Percentiles rank a stretch among this genome's conserved stretches.
Evolutionary conservation across 306 rosid genomes (phyloP).

Genomic region (Fagus sylvatica): DNA sequence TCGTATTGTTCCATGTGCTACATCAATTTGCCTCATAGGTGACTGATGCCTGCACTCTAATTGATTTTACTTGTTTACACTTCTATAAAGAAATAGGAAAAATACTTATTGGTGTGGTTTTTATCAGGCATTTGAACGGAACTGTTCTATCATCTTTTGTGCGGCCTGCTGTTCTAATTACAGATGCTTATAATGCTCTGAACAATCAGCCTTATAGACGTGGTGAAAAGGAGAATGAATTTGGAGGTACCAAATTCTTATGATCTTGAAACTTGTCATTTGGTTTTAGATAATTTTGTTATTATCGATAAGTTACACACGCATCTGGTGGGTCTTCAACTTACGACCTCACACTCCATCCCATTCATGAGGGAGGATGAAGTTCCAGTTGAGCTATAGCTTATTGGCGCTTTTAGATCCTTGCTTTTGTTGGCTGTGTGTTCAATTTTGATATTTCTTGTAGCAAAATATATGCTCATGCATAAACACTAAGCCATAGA

Average conservation of each 20-base stretch:
- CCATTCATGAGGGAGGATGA: too few relatives aligned
- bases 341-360: too few relatives aligned
- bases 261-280: conserved; percentile 18
- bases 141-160: conserved; percentile 80
- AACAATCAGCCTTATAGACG: conserved; percentile 95
- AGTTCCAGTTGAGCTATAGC: too few relatives aligned
- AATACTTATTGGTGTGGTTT: conserved; percentile 43
- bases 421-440: neutral
- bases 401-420: neutral
- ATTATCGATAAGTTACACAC: too few relatives aligned
- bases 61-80: conserved; percentile 5
- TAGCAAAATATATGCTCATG: neutral
- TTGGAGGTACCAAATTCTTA: conserved; percentile 66
- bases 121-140: conserved; percentile 92
- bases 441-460: neutral
- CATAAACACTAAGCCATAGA: neutral
- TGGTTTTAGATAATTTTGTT: neutral
- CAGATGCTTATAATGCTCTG: conserved; percentile 98
- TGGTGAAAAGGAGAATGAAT: conserved; percentile 88
- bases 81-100: conserved; percentile 3
- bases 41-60: neutral
- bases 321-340: too few relatives aligned
- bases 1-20: neutral
- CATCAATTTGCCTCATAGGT: neutral
- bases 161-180: conserved; percentile 93